Evolutionary conservation across 208 protist genomes (phyloP), one percentile per base, ranked within the genome.

Genomic region (Leishmania tropica): DNA sequence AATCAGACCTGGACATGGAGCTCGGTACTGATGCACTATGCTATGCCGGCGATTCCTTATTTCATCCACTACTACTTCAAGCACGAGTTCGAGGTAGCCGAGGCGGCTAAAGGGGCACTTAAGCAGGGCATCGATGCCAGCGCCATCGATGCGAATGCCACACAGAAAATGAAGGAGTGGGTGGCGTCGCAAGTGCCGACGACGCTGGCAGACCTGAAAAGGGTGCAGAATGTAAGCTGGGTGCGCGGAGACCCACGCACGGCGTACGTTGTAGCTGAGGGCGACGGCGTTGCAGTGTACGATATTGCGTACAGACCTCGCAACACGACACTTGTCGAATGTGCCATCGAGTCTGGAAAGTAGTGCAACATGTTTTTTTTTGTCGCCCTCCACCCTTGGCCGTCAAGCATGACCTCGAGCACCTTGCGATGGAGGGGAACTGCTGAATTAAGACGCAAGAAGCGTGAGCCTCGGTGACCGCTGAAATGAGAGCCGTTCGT

Each of bases 241-340:
- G 10, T 40, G 31, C 70, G 45, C 45, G 45, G 72, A 40, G 60
- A 0, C 8, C 11, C 54, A 4, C 71, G 79, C 17, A 42, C 28
- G 21, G 51, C 73, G 28, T 56, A 76, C 35, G 73, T 48, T 40
- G 53, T 37, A 31, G 73, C 53, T n/a, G 73, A 58, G 47, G 73
- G 40, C 48, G 73, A 76, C 40, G 60, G 7, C 7, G 75, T 78
- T 21, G 75, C 60, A 10, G 73, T 76, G 53, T 76, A 76, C 31
- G 73, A 76, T 37, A 58, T 85, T 54, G 13, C n/a, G 15, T 67
- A 67, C 28, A 11, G 17, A 0, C 10, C 1, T 37, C 24, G 60
- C 60, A 67, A 28, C 3, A 28, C 15, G 13, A 67, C 1, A 40
- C n/a, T 28, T 40, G n/a, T 37, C 21, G 60, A 67, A 17, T 67